Conservation (phyloP, 306 rosid genomes). For the Rosa persica region DNA sequence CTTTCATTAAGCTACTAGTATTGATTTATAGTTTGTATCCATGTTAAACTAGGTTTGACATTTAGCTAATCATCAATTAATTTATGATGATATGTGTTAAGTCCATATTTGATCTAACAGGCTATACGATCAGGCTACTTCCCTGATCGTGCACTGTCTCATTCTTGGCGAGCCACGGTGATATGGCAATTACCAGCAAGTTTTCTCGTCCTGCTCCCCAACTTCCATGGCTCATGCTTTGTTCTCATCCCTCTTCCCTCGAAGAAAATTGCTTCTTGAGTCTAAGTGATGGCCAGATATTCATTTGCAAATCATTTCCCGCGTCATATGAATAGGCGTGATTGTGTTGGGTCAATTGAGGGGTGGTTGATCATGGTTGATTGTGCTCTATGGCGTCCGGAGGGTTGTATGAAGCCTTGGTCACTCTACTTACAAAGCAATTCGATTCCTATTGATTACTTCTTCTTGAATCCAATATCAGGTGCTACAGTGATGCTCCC, state of each 20-base stretch:
- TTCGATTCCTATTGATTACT: neutral
- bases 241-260: neutral
- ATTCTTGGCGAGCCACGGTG: neutral
- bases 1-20: too few relatives aligned
- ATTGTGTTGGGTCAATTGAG: constrained; percentile 3
- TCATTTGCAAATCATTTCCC: neutral
- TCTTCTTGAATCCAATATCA: neutral
- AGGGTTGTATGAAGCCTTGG: too few relatives aligned
- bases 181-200: neutral
- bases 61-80: too few relatives aligned
- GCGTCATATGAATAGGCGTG: neutral
- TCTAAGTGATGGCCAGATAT: neutral
- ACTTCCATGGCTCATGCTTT: constrained; percentile 9
- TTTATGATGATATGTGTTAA: too few relatives aligned
- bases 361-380: constrained; percentile 15
- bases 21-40: too few relatives aligned
- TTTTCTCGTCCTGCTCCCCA: neutral
- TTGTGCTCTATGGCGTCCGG: too few relatives aligned
- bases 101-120: too few relatives aligned
- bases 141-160: neutral
- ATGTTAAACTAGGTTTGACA: too few relatives aligned
- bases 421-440: too few relatives aligned
- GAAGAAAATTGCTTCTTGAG: neutral
- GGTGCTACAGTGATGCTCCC: neutral
- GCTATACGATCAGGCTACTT: neutral